These are phyloP conservation scores for Mrakia frigida DNA, from an alignment of 768 basidiomycete species.

Conservation along the genomic window DNA sequence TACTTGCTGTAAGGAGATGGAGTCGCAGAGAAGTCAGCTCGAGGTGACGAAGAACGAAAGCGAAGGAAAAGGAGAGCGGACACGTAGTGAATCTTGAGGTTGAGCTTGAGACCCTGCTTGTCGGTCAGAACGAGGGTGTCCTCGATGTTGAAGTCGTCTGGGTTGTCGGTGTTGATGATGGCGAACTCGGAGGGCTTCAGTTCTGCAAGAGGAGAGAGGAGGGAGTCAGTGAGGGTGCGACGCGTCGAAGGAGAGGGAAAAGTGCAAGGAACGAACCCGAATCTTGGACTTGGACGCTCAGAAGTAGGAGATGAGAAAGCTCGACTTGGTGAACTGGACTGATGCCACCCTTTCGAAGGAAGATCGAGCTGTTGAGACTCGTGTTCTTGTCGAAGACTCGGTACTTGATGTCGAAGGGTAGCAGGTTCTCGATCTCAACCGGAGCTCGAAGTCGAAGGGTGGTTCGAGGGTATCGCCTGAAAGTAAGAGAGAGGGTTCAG, in stretches of 20 bases:
- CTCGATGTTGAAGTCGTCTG: conserved; percentile 83
- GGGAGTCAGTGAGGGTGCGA: conserved; percentile 22
- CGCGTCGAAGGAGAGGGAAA: not conserved
- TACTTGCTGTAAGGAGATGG: conserved; percentile 48
- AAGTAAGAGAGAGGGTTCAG: not conserved
- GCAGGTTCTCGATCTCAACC: conserved; percentile 86
- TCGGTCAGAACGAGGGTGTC: conserved; percentile 67
- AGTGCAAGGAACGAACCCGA: conserved; percentile 57
- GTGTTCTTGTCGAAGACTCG: conserved; percentile 95
- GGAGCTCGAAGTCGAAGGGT: conserved; percentile 83
- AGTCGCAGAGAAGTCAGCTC: not conserved
- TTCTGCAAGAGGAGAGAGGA: conserved; percentile 48
- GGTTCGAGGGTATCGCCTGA: conserved; percentile 77
- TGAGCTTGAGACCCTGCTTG: conserved; percentile 64
- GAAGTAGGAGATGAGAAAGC: conserved; percentile 75
- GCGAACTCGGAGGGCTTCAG: conserved; percentile 94
- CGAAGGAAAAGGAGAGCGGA: conserved; percentile 46
- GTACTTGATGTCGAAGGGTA: conserved; percentile 91
- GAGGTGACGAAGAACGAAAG: not conserved
- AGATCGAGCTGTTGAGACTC: conserved; percentile 90
- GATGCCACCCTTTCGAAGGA: conserved; percentile 82
- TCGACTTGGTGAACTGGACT: conserved; percentile 97
- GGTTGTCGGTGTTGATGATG: conserved; percentile 90
- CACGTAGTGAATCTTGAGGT: conserved; percentile 84
- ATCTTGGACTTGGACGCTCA: conserved; percentile 84